A percentile compares a stretch with the other conserved stretches of the same genome.
phyloP scores from a whole-genome alignment of 208 protist species.

The Porcisia hertigi region DNA sequence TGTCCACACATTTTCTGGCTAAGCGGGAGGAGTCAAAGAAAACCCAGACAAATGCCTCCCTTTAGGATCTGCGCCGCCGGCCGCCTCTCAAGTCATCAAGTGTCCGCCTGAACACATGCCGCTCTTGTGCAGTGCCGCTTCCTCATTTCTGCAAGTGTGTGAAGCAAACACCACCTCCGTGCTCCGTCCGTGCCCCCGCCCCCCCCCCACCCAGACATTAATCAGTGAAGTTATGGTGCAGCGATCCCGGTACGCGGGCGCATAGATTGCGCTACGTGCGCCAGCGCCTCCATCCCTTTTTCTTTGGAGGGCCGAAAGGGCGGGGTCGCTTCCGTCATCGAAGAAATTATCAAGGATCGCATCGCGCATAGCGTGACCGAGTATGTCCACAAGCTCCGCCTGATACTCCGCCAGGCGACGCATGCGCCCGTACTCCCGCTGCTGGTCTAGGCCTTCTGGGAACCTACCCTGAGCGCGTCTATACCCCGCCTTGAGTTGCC shows the following conservation, averaged over 20 bases:
- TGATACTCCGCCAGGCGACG: slow-evolving; percentile 44
- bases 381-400: slow-evolving; percentile 61
- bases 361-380: slow-evolving; percentile 47
- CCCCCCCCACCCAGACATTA: neutral
- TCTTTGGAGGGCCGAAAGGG: slow-evolving; percentile 15
- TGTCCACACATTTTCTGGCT: neutral
- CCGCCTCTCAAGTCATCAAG: slow-evolving; percentile 26
- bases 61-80: slow-evolving; percentile 8
- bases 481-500: slow-evolving; percentile 34
- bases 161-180: neutral
- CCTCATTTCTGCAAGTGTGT: neutral
- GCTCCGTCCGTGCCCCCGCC: neutral
- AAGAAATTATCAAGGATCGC: slow-evolving; percentile 50
- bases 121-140: neutral
- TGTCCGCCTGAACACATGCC: slow-evolving; percentile 26
- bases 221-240: neutral
- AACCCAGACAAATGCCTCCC: neutral
- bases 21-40: neutral
- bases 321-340: slow-evolving; percentile 34
- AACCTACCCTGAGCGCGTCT: slow-evolving; percentile 26
- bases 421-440: slow-evolving; percentile 44
- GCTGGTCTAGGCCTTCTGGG: slow-evolving; percentile 44
- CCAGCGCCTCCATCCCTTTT: slow-evolving; percentile 5
- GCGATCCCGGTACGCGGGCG: neutral
- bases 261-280: neutral